A percentile compares a stretch with the other conserved stretches of the same genome.
phyloP scores from a whole-genome alignment of 305 asterid genomes.

The Fraxinus albicans region DNA sequence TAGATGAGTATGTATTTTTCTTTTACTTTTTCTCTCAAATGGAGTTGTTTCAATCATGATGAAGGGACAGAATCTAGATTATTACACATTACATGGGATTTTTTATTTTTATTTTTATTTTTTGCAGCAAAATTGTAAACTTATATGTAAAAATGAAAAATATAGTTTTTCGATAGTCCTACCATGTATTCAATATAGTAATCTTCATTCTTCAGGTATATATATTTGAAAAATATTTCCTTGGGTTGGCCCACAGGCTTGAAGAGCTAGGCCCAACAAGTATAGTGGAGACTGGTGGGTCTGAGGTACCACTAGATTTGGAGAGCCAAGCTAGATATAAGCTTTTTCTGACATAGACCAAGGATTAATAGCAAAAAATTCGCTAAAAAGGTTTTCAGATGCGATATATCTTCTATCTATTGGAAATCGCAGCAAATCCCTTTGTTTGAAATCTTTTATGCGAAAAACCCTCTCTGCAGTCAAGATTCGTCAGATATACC shows the following conservation, averaged over 20 bases:
- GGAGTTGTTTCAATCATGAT: constrained; percentile 38
- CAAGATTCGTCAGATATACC: no score
- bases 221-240: background rate
- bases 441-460: no score
- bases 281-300: background rate
- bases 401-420: no score
- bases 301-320: background rate
- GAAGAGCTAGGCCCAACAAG: background rate
- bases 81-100: background rate
- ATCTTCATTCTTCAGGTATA: no score
- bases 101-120: background rate
- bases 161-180: no score
- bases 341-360: no score
- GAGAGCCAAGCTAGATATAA: background rate
- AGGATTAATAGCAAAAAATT: no score
- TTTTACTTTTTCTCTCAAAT: constrained; percentile 41
- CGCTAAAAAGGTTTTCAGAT: no score
- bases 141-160: background rate
- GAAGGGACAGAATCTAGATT: background rate
- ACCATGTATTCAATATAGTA: no score
- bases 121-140: background rate
- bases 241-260: background rate
- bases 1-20: background rate
- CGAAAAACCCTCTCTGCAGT: no score
- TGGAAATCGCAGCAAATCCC: no score